Conservation (phyloP, 2,329 filamentous ascomycete genomes). For the Stagonosporopsis rhizophila region DNA sequence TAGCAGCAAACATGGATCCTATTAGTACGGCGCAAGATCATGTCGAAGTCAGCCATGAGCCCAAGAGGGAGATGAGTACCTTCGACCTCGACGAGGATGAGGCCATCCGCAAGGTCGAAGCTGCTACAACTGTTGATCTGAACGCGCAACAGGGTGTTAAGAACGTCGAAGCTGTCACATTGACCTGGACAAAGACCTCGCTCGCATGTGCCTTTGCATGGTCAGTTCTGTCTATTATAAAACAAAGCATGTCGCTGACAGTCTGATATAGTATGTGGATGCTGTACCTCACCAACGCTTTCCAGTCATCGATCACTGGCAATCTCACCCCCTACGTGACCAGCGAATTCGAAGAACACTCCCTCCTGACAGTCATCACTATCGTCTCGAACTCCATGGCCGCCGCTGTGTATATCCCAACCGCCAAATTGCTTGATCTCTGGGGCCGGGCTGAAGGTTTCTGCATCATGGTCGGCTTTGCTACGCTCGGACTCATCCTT, state of each 20-base stretch:
- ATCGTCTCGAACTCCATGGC: constrained; percentile 37
- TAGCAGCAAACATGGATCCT: constrained; percentile 13
- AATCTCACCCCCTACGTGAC: constrained; percentile 46
- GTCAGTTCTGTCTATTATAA: constrained; percentile 27
- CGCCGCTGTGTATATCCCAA: constrained; percentile 47
- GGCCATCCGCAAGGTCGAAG: constrained; percentile 28
- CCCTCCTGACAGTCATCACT: constrained; percentile 34
- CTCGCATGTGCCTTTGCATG: constrained; percentile 43
- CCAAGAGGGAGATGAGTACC: constrained; percentile 20
- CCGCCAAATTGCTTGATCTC: constrained; percentile 50
- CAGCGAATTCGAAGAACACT: constrained; percentile 36
- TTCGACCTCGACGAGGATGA: constrained; percentile 24
- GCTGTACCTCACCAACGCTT: constrained; percentile 54
- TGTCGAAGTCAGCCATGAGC: constrained; percentile 15
- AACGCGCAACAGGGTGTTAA: constrained; percentile 45
- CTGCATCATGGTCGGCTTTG: constrained; percentile 39
- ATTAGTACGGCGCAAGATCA: neutral
- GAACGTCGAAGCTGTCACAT: constrained; percentile 48
- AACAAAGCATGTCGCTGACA: neutral
- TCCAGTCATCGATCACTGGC: constrained; percentile 48
- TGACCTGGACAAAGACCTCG: constrained; percentile 47
- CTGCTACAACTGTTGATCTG: constrained; percentile 16
- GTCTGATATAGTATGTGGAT: constrained; percentile 30
- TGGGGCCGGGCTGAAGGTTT: constrained; percentile 50
- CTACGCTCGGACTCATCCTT: constrained; percentile 61